These are phyloP conservation scores for Claviceps purpurea DNA, from an alignment of 2,329 filamentous ascomycete genomes.

Conservation along the genomic window DNA sequence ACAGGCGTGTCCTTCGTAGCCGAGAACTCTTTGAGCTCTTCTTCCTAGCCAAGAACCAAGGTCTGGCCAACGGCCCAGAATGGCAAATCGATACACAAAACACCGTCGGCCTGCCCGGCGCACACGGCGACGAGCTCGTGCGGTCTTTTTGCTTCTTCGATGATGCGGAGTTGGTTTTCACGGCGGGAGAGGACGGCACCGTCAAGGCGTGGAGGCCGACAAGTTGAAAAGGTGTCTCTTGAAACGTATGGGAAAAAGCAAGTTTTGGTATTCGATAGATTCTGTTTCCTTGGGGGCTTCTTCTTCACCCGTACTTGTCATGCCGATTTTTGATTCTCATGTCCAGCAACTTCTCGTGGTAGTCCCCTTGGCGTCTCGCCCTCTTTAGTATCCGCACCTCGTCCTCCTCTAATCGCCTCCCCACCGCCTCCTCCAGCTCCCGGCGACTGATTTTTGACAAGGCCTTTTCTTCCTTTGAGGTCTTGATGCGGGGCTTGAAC, in stretches of 20 bases:
- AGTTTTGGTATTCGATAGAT: neutral
- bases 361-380: slow-evolving; percentile 75
- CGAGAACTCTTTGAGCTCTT: slow-evolving; percentile 45
- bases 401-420: slow-evolving; percentile 63
- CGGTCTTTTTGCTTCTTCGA: slow-evolving; percentile 52
- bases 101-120: slow-evolving; percentile 46
- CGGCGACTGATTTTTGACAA: slow-evolving; percentile 73
- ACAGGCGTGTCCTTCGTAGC: slow-evolving; percentile 11
- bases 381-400: slow-evolving; percentile 75
- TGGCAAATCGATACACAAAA: slow-evolving; percentile 44
- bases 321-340: slow-evolving; percentile 87
- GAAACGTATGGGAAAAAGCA: neutral
- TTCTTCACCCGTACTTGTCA: slow-evolving; percentile 54
- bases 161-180: slow-evolving; percentile 43
- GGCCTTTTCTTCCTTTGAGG: slow-evolving; percentile 70
- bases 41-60: slow-evolving; percentile 37
- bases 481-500: slow-evolving; percentile 76
- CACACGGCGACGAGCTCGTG: slow-evolving; percentile 51
- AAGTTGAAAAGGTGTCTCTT: neutral
- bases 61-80: slow-evolving; percentile 9
- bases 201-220: slow-evolving; percentile 41
- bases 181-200: slow-evolving; percentile 43
- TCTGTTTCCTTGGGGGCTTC: neutral
- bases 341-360: slow-evolving; percentile 75
- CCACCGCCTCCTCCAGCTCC: slow-evolving; percentile 72